These are phyloP conservation scores for Mycocentrospora acerina DNA, from an alignment of 2,329 filamentous ascomycete genomes.

Conservation along the genomic window DNA sequence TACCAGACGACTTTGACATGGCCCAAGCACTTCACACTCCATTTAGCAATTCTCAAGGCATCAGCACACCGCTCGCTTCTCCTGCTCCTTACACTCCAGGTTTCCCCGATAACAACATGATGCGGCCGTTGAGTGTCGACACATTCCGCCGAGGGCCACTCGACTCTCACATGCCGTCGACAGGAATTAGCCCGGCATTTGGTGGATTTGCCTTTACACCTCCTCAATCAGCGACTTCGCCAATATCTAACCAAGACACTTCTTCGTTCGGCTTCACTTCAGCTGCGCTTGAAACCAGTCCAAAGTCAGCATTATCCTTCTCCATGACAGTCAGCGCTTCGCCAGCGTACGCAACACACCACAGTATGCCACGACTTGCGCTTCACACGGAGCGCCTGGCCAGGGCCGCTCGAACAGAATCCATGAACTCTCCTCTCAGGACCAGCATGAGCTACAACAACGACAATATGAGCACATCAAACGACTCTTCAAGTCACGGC, in stretches of 20 bases:
- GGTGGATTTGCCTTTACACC: constrained; percentile 66
- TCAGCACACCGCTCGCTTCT: constrained; percentile 53
- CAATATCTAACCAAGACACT: constrained; percentile 45
- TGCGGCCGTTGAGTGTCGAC: constrained; percentile 69
- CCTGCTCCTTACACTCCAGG: constrained; percentile 44
- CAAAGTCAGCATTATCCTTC: constrained; percentile 44
- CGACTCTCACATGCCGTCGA: constrained; percentile 67
- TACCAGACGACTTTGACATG: constrained; percentile 63
- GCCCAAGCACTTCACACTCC: constrained; percentile 60
- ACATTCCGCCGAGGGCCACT: constrained; percentile 63
- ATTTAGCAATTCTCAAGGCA: constrained; percentile 48
- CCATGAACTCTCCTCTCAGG: constrained; percentile 47
- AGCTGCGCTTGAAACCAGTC: constrained; percentile 37
- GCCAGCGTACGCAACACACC: constrained; percentile 40
- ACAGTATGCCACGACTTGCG: constrained; percentile 46
- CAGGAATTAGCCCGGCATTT: constrained; percentile 67
- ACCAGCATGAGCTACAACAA: constrained; percentile 50
- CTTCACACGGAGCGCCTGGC: constrained; percentile 46
- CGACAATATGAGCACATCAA: constrained; percentile 28
- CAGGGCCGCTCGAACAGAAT: constrained; percentile 45
- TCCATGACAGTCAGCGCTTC: constrained; percentile 36
- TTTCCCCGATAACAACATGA: constrained; percentile 59
- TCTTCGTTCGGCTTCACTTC: constrained; percentile 45
- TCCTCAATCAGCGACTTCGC: constrained; percentile 51
- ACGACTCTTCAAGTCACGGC: constrained; percentile 25